Evolutionary conservation across 225 moss, liverwort and hornwort species (phyloP).

Genomic region (Lunularia cruciata): DNA sequence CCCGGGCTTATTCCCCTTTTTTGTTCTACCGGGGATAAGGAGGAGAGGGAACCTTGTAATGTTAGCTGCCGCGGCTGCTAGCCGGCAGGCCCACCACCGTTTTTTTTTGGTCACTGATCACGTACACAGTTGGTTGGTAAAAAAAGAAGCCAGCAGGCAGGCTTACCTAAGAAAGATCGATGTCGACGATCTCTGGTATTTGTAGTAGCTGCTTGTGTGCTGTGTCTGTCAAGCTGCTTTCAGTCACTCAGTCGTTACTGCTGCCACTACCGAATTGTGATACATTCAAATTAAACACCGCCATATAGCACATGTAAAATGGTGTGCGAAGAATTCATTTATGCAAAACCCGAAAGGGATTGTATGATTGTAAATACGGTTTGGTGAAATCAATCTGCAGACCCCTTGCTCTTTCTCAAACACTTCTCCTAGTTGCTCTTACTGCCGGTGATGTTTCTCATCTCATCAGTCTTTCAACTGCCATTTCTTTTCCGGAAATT

Average conservation of each 20-base stretch:
- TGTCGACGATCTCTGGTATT: constrained; percentile 3
- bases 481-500: too few relatives aligned
- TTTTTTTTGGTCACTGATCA: constrained; percentile 24
- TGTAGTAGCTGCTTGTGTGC: neutral
- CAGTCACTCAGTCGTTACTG: neutral
- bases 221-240: constrained; percentile 1
- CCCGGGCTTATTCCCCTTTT: constrained; percentile 16
- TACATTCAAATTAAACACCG: constrained; percentile 26
- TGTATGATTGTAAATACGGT: constrained; percentile 22
- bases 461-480: too few relatives aligned
- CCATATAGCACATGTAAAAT: constrained; percentile 38
- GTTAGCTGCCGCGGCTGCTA: constrained; percentile 18
- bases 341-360: constrained; percentile 27
- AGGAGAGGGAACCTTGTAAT: constrained; percentile 17
- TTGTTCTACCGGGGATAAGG: constrained; percentile 16
- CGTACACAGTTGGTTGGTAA: too few relatives aligned
- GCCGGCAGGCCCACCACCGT: too few relatives aligned
- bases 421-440: too few relatives aligned
- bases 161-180: constrained; percentile 1
- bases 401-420: neutral
- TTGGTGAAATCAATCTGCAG: constrained; percentile 15
- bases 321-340: constrained; percentile 32
- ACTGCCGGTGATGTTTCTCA: too few relatives aligned
- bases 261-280: constrained; percentile 20
- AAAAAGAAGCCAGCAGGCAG: neutral